These are phyloP conservation scores for Balamuthia mandrillaris DNA, from an alignment of 208 protist genomes.

Conservation along the genomic window DNA sequence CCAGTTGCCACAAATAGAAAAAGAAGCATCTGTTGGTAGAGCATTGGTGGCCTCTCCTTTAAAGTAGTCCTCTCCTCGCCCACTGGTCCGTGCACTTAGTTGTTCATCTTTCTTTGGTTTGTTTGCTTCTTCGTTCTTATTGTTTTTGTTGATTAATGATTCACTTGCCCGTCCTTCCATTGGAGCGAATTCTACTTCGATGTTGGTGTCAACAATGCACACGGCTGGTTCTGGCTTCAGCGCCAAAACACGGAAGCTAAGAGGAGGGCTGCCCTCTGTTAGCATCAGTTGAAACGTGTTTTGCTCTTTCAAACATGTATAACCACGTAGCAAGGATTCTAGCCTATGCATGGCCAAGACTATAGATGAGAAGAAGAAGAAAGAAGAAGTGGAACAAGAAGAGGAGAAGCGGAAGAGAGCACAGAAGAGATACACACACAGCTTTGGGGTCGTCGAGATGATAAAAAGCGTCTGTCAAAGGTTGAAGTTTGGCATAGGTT, in stretches of 20 bases:
- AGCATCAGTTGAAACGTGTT: neutral
- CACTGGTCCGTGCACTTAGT: neutral
- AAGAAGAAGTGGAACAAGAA: neutral
- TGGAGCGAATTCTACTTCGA: neutral
- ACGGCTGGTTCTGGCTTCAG: neutral
- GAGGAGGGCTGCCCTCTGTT: neutral
- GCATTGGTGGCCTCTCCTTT: neutral
- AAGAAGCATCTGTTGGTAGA: neutral
- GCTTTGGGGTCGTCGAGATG: neutral
- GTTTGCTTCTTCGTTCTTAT: neutral
- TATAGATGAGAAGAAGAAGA: neutral
- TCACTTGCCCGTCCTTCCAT: neutral
- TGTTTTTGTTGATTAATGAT: neutral
- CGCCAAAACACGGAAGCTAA: neutral
- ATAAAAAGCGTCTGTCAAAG: neutral
- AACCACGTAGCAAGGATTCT: neutral
- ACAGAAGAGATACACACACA: neutral
- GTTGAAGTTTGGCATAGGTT: neutral
- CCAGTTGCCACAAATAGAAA: neutral
- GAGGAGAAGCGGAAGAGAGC: neutral
- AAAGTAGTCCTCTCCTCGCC: neutral
- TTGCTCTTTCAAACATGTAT: neutral
- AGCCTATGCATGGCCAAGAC: neutral
- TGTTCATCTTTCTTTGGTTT: neutral
- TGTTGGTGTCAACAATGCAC: neutral